phyloP scores from a whole-genome alignment of 495 filamentous ascomycete species.

The Xylaria sp. region DNA sequence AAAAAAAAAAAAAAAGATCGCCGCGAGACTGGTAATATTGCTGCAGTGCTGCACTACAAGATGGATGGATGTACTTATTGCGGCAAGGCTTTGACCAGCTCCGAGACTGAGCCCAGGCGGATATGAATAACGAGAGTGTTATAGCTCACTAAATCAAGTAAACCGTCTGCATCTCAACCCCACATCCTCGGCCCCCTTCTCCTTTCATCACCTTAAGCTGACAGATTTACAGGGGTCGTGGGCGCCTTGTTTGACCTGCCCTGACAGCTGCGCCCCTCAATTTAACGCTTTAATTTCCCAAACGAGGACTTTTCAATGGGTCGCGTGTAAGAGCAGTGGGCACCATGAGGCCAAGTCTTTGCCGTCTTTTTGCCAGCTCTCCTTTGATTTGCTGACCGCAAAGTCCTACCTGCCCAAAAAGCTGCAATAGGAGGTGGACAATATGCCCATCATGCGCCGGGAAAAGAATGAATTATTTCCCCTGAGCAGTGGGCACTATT shows the following conservation, averaged over 20 bases:
- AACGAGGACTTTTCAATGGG: constrained; percentile 1
- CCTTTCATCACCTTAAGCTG: constrained; percentile 3
- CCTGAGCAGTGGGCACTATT: not conserved
- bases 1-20: too few species aligned
- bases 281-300: constrained; percentile 22
- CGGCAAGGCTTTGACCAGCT: not conserved
- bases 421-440: not conserved
- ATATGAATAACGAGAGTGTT: not conserved
- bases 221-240: not conserved
- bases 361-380: constrained; percentile 3
- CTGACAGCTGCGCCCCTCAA: constrained; percentile 19
- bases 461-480: not conserved
- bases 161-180: not conserved
- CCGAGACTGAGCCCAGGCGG: not conserved
- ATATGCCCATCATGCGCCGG: not conserved
- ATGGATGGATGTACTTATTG: too few species aligned
- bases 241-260: constrained; percentile 14
- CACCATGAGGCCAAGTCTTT: not conserved
- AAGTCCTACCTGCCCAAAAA: not conserved
- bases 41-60: too few species aligned
- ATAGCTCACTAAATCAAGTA: not conserved
- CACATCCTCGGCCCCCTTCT: not conserved
- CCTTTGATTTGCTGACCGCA: constrained; percentile 7
- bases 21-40: not conserved
- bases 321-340: not conserved